Base-by-base conservation (phyloP, 2,329 filamentous ascomycete genomes). In the Ascocoryne sarcoides region DNA sequence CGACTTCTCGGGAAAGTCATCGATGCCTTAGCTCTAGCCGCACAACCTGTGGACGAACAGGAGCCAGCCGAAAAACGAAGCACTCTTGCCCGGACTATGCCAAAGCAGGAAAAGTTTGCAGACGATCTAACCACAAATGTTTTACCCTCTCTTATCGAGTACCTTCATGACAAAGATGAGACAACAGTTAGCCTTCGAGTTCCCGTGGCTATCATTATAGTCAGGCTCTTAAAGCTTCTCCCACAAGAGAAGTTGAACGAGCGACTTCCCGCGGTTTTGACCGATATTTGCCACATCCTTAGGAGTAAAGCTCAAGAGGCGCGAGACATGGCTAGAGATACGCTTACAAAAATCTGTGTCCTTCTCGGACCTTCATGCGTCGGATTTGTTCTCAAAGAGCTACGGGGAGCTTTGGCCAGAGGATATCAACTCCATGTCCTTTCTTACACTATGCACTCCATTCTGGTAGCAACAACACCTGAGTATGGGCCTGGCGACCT, bases 351-450 rank as follows among this genome's bases (percentile, higher is more conserved):
- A 45, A 92, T 96, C 50, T 76, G 87, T 8, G 72, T 76, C 9
- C 70, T 95, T 23, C 71, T 95, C 29, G 92, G 92, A 0, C 76
- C 90, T 0, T 70, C 76, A 1, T 93, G 86, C 60, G 82, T 98
- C 53, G 84, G 84, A 2, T 96, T 96, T 60, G 80, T 98, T n/a
- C 68, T 98, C 43, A 93, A 89, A 57, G 89, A 96, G 59, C 68
- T 98, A 17, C 75, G 87, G 36, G 82, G 82, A 42, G 86, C 90
- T 5, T 70, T 98, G 10, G 81, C 80, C 34, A 76, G 81, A 54
- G 92, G 92, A 4, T 95, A 93, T 56, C 92, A 98, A 56, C 73
- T 96, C 29, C 92, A 98, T 60, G 88, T 98, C 8, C 69, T 98
- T 17, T 95, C 90, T 0, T 98, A 85, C 60, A 96, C 92, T 0